Conservation (phyloP, 2,329 filamentous ascomycete genomes). For the Cercospora sp. region DNA sequence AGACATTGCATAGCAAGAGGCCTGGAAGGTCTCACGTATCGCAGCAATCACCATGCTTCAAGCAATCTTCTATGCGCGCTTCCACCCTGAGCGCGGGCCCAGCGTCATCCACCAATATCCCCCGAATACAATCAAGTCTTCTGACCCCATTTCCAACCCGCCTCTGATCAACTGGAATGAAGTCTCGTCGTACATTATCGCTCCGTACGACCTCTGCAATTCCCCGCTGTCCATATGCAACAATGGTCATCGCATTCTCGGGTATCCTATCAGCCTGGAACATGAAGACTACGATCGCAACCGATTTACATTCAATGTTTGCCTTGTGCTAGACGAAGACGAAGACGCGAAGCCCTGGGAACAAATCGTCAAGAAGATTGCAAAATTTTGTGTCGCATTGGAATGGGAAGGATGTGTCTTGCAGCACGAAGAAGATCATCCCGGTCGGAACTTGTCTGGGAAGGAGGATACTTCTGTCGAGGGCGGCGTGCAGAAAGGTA, state of each 20-base stretch:
- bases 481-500: constrained; percentile 31
- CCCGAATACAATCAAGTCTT: constrained; percentile 26
- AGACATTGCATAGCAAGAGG: neutral
- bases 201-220: constrained; percentile 91
- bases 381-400: constrained; percentile 80
- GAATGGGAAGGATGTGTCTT: constrained; percentile 90
- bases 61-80: constrained; percentile 67
- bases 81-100: constrained; percentile 55
- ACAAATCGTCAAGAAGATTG: constrained; percentile 81
- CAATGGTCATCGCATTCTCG: constrained; percentile 79
- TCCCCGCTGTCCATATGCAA: constrained; percentile 74
- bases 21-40: neutral
- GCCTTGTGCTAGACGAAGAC: constrained; percentile 71
- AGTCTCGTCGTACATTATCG: constrained; percentile 89
- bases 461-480: constrained; percentile 33
- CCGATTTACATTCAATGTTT: constrained; percentile 98
- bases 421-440: constrained; percentile 56
- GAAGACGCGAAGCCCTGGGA: constrained; percentile 61
- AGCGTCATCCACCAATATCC: constrained; percentile 38
- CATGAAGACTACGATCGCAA: constrained; percentile 74
- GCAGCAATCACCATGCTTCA: constrained; percentile 54
- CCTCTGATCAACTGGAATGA: constrained; percentile 62
- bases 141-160: neutral
- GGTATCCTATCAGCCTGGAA: constrained; percentile 84
- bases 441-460: constrained; percentile 32